Base-by-base conservation (phyloP, 1,139 yeast genomes). In the Groenewaldozyma sp. region DNA sequence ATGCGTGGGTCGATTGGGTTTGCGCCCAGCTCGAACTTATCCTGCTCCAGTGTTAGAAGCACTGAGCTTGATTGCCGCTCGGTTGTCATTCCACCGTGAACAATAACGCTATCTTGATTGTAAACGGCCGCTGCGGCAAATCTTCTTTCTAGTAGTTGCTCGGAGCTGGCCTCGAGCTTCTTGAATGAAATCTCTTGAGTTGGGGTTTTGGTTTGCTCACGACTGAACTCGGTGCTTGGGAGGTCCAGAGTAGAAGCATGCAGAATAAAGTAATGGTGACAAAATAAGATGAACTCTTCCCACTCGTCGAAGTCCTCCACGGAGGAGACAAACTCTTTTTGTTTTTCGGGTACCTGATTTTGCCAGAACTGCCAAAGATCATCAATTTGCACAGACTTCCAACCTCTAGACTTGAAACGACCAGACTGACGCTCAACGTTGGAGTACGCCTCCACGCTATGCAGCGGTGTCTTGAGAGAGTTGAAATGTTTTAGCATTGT, bases 231-330 rank as follows among this genome's bases (percentile, higher is more conserved):
- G 5, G 5, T 20, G n/a, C 13, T 4, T 11, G 33, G 19, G n/a
- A 29, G 11, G 10, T 7, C 19, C 22, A 14, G 7, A 4, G 35
- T 37, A 1, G 78, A 68, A 1, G 87, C 84, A 57, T 81, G 87
- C 3, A 79, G 65, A 26, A 81, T 66, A 29, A 78, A 67, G 54
- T 83, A 83, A 55, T 82, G 93, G 50, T 82, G 93, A 47, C 87
- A 77, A 53, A 82, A 83, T 14, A 81, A 57, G 22, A 78, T 70
- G 48, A 82, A 82, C 56, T 83, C 94, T 58, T 83, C 94, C 76
- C 83, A 73, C 59, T 83, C 94, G 55, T 83, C 94, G 58, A 83
- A 83, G 6, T 73, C 73, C 55, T 83, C 94, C 21, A 79, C 68
- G 2, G 56, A 41, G 11, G 66, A 67, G 14, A 83, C 71, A 37